Conservation (phyloP, 805 yeast genomes). For the Ogataea minuta region DNA sequence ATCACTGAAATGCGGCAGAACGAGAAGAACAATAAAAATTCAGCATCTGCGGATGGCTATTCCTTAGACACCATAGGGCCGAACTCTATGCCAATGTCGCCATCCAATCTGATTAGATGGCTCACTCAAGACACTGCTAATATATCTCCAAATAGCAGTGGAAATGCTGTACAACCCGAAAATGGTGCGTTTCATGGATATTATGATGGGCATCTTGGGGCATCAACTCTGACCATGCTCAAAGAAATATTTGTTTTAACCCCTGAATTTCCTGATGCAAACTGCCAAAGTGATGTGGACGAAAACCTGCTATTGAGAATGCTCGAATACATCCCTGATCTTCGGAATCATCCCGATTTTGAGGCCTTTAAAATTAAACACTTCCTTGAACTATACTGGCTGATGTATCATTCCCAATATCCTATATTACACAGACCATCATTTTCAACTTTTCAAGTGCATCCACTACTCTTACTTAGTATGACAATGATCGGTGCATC, state of each 20-base stretch:
- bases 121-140: slow-evolving; percentile 17
- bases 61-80: too few relatives aligned
- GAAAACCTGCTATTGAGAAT: slow-evolving; percentile 16
- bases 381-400: slow-evolving; percentile 46
- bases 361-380: slow-evolving; percentile 17
- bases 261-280: slow-evolving; percentile 25
- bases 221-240: slow-evolving; percentile 20
- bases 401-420: slow-evolving; percentile 52
- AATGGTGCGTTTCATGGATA: slow-evolving; percentile 19
- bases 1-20: too few relatives aligned
- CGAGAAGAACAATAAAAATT: too few relatives aligned
- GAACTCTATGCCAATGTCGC: too few relatives aligned
- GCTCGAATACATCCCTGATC: slow-evolving; percentile 20
- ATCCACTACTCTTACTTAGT: slow-evolving; percentile 50
- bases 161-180: slow-evolving; percentile 8
- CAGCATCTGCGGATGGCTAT: too few relatives aligned
- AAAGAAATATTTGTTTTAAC: slow-evolving; percentile 25
- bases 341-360: slow-evolving; percentile 23
- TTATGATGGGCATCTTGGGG: slow-evolving; percentile 22
- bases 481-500: slow-evolving; percentile 58
- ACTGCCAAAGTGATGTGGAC: slow-evolving; percentile 23
- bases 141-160: slow-evolving; percentile 15
- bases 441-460: slow-evolving; percentile 48
- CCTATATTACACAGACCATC: slow-evolving; percentile 48
- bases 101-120: slow-evolving; percentile 20